A percentile compares a stretch with the other conserved stretches of the same genome.
Evolutionary conservation across 768 basidiomycete species (phyloP).

Genomic region (Postia placenta): DNA sequence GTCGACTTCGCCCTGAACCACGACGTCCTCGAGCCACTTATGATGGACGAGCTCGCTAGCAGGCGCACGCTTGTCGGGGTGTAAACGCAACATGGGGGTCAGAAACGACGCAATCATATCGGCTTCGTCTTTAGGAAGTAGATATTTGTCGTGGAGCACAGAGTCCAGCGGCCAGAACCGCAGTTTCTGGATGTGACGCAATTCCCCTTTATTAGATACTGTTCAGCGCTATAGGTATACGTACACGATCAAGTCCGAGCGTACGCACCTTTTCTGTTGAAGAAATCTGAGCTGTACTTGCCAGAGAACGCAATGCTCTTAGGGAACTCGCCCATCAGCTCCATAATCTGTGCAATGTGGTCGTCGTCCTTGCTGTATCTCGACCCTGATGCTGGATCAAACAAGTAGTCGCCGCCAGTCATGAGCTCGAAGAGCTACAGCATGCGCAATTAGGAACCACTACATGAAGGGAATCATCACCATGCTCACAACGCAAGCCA

Average conservation of each 20-base stretch:
- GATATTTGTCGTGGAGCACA: conserved; percentile 92
- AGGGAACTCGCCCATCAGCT: conserved; percentile 89
- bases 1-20: conserved; percentile 89
- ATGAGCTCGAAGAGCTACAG: conserved; percentile 87
- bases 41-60: conserved; percentile 85
- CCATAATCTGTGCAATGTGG: conserved; percentile 97
- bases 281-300: conserved; percentile 92
- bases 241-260: background rate
- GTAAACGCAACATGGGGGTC: conserved; percentile 83
- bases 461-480: conserved; percentile 1
- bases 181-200: conserved; percentile 90
- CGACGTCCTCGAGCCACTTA: conserved; percentile 77
- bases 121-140: conserved; percentile 80
- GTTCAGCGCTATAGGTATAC: background rate
- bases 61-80: conserved; percentile 83
- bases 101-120: conserved; percentile 78
- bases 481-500: conserved; percentile 80
- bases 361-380: conserved; percentile 96
- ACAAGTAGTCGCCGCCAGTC: conserved; percentile 95
- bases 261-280: conserved; percentile 84
- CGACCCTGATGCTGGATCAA: conserved; percentile 92
- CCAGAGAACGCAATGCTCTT: conserved; percentile 79
- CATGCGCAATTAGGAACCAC: background rate
- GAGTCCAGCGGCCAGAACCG: conserved; percentile 84
- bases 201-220: conserved; percentile 47